Conservation (phyloP, 2,329 filamentous ascomycete species). For the Verticillium zaregamsianum region DNA sequence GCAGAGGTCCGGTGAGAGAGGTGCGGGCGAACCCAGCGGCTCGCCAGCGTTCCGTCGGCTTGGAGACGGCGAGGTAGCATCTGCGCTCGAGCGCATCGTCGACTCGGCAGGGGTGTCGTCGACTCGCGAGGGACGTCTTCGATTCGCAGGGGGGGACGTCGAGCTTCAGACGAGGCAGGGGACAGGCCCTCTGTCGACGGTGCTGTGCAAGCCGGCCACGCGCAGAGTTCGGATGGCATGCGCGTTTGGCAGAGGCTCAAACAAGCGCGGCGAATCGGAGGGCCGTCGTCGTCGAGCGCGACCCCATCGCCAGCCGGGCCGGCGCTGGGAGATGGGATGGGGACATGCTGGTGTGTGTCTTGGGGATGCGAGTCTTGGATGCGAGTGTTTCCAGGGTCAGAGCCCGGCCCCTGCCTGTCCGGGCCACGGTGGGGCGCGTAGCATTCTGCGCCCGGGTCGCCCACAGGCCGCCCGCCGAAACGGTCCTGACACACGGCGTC, state of each 20-base stretch:
- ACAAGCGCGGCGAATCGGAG: constrained; percentile 13
- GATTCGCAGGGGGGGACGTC: background rate
- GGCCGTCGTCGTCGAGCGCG: background rate
- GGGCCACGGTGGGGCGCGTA: background rate
- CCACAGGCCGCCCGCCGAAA: constrained; percentile 14
- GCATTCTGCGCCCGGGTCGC: constrained; percentile 8
- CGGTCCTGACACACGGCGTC: constrained; percentile 11
- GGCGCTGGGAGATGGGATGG: background rate
- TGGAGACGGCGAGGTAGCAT: background rate
- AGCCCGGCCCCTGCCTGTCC: too few species aligned
- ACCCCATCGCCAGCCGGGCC: background rate
- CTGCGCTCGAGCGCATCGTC: background rate
- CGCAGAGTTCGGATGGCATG: constrained; percentile 14
- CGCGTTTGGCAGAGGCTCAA: constrained; percentile 10
- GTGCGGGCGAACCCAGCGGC: background rate
- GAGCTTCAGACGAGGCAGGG: constrained; percentile 13
- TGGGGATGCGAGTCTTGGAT: background rate
- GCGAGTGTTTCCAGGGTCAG: background rate
- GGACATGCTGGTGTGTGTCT: background rate
- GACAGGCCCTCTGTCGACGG: constrained; percentile 2
- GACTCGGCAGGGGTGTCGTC: background rate
- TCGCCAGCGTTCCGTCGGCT: background rate
- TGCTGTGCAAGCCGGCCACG: background rate
- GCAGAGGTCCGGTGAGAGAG: background rate
- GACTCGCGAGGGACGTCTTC: background rate